Evolutionary conservation across 495 filamentous ascomycete genomes (phyloP), one percentile per base, ranked within the genome.

Genomic region (Aspergillus incahuasiensis): DNA sequence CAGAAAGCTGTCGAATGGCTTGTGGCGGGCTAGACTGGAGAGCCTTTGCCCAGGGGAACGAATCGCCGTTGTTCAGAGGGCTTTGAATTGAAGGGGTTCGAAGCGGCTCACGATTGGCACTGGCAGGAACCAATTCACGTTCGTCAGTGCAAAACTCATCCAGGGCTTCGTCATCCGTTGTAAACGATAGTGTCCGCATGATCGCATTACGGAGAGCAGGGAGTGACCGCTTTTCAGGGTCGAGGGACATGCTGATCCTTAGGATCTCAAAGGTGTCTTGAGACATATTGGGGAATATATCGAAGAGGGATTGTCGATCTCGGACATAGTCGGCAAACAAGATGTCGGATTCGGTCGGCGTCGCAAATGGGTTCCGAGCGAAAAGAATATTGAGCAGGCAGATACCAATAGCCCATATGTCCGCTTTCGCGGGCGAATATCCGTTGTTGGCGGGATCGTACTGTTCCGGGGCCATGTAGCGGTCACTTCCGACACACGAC

Each of bases 391-490:
- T 98, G 63, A 98, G 79, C 53, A 98, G 75, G 67, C 92, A 97
- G 71, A 98, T 89, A 45, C 94, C 94, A 63, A 98, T 85, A 45
- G 91, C 90, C 94, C 94, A 98, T 60, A 96, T 84, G 69, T 98
- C 94, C 18, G 95, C 94, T 72, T 95, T 82, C 48, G 89, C 90
- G 28, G 94, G 91, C 41, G 90, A 92, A 74, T 97, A 97, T 60
- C 94, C 94, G 46, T 77, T 80, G 54, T 84, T 85, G 62, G 84
- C 76, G 20, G 92, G 88, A 60, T 97, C 92, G 60, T 91, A 97
- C 64, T 98, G 94, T 70, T 97, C 94, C 16, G 94, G 94, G 47
- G 94, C 91, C 94, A 98, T 98, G 74, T 98, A 98, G 30, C 94
- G 89, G 63, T 98, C 95, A 70, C 92, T 97, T 49, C 94, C 94